phyloP scores from a whole-genome alignment of 2,329 filamentous ascomycete species.

The Fragosphaeria purpurea region DNA sequence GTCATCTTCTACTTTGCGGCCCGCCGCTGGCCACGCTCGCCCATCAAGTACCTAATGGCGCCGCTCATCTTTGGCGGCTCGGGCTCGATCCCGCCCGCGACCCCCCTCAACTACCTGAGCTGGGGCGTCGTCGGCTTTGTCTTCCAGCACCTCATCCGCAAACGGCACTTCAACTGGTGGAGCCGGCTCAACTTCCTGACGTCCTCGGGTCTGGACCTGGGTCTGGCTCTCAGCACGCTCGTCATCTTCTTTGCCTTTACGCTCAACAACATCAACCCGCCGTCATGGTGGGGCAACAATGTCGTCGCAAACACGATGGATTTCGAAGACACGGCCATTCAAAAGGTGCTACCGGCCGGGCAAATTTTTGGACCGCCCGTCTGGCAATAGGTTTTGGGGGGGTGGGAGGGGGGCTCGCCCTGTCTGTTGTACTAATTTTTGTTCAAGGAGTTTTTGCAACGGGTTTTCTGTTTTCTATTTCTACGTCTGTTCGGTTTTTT shows the following conservation, averaged over 20 bases:
- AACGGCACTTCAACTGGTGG: constrained; percentile 60
- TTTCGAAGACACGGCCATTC: constrained; percentile 47
- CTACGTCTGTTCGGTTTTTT: background rate
- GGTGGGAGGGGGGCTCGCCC: too few species aligned
- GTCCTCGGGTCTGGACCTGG: constrained; percentile 58
- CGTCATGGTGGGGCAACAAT: constrained; percentile 60
- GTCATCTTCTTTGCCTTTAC: constrained; percentile 62
- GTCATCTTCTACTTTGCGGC: constrained; percentile 40
- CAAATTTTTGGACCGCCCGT: constrained; percentile 50
- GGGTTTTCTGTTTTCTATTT: background rate
- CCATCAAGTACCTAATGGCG: constrained; percentile 44
- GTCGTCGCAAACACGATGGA: constrained; percentile 53
- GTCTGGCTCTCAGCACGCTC: constrained; percentile 56
- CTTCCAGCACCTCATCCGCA: constrained; percentile 60
- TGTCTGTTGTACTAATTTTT: background rate
- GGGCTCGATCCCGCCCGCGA: constrained; percentile 52
- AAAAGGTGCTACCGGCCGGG: constrained; percentile 39
- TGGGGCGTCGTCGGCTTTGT: constrained; percentile 63
- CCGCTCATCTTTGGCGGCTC: constrained; percentile 54
- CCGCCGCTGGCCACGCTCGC: constrained; percentile 41
- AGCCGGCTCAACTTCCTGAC: constrained; percentile 63
- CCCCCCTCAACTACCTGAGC: constrained; percentile 63
- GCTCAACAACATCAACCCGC: constrained; percentile 50
- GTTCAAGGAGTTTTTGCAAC: background rate
- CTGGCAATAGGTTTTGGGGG: constrained; percentile 29